These are phyloP conservation scores for Crotalaria pallida DNA, from an alignment of 306 rosid genomes.

Conservation along the genomic window DNA sequence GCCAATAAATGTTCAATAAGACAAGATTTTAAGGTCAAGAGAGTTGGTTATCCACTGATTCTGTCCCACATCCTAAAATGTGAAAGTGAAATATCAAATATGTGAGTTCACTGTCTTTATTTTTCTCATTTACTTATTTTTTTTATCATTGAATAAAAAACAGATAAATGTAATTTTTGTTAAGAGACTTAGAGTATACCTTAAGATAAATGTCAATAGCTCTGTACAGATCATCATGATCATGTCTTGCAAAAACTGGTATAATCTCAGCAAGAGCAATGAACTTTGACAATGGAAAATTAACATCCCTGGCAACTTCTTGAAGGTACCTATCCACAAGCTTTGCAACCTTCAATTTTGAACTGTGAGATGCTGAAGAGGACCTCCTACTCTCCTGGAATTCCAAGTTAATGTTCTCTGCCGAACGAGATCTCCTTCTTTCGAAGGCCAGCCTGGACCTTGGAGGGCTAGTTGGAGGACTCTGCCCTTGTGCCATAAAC, in stretches of 20 bases:
- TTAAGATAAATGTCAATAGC: conserved; percentile 91
- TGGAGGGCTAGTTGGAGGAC: conserved; percentile 27
- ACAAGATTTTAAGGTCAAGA: conserved; percentile 83
- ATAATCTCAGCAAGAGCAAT: conserved; percentile 70
- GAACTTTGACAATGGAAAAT: conserved; percentile 69
- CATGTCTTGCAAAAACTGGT: conserved; percentile 88
- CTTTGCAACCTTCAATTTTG: conserved; percentile 79
- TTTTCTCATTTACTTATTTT: not conserved
- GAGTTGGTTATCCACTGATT: conserved; percentile 76
- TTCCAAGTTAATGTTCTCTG: conserved; percentile 12
- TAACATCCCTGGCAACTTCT: conserved; percentile 72
- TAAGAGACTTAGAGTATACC: conserved; percentile 57
- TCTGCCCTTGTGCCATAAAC: conserved; percentile 22
- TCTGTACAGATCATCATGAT: conserved; percentile 93
- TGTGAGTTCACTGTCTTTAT: not conserved
- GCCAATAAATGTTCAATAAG: conserved; percentile 44
- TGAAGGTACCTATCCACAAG: conserved; percentile 86
- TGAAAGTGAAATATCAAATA: conserved; percentile 41
- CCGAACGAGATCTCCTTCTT: conserved; percentile 13
- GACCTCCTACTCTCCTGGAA: conserved; percentile 21
- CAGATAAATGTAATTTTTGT: not conserved
- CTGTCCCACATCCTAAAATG: conserved; percentile 53
- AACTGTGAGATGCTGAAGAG: conserved; percentile 19
- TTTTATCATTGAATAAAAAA: conserved; percentile 6
- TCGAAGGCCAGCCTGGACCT: conserved; percentile 11